These are phyloP conservation scores for Eucalyptus pauciflora DNA, from an alignment of 345 rosid species.

Conservation along the genomic window DNA sequence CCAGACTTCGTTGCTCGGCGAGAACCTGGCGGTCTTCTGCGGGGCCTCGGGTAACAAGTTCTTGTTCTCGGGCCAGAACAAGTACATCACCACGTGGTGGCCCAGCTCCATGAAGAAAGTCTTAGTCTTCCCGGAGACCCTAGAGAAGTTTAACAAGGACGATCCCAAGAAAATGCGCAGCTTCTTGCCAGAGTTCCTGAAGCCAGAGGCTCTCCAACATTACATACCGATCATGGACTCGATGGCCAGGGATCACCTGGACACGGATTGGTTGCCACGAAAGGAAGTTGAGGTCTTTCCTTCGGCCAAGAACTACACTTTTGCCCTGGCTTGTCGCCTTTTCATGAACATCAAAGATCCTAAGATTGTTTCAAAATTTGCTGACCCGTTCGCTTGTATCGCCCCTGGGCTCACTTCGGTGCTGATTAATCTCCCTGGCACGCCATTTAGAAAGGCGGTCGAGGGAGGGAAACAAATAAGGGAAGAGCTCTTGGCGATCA, in stretches of 20 bases:
- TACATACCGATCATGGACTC: neutral
- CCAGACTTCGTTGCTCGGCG: neutral
- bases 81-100: neutral
- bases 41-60: neutral
- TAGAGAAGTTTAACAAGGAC: neutral
- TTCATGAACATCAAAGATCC: neutral
- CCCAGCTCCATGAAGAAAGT: neutral
- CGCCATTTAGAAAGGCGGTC: neutral
- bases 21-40: neutral
- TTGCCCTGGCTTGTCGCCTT: neutral
- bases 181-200: neutral
- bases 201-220: neutral
- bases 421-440: neutral
- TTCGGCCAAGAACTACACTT: neutral
- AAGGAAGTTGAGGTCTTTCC: neutral
- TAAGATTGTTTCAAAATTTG: neutral
- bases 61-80: neutral
- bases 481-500: neutral
- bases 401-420: neutral
- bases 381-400: neutral
- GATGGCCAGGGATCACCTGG: neutral
- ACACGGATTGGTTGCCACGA: neutral
- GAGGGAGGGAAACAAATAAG: neutral
- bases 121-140: neutral
- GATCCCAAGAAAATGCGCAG: neutral